Evolutionary conservation across 108 stramenopile species (phyloP).

Genomic region (Fragilariopsis cylindrus): DNA sequence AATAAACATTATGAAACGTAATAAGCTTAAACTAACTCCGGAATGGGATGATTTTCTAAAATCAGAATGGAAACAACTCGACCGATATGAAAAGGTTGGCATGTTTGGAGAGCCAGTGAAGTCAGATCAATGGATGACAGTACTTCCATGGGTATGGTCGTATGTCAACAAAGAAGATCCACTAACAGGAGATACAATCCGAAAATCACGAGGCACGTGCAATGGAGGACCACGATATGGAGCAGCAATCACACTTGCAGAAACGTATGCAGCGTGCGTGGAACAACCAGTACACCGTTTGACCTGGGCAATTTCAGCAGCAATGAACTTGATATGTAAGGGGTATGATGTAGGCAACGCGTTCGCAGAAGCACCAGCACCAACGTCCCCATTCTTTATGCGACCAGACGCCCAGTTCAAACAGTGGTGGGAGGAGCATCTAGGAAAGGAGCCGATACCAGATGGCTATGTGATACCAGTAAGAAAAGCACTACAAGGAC

Average conservation of each 20-base stretch:
- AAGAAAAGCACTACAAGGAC: constrained; percentile 35
- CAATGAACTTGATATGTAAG: constrained; percentile 7
- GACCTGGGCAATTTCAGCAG: constrained; percentile 35
- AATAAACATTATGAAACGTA: constrained; percentile 1
- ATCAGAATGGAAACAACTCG: too few species aligned
- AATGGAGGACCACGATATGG: constrained; percentile 21
- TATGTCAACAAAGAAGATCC: constrained; percentile 8
- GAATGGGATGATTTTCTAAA: not conserved
- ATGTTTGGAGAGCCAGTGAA: too few species aligned
- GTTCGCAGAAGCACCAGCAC: constrained; percentile 37
- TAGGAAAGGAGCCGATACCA: not conserved
- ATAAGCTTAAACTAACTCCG: not conserved
- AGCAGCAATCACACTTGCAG: not conserved
- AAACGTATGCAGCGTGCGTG: constrained; percentile 27
- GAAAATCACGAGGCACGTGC: constrained; percentile 15
- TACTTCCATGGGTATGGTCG: too few species aligned
- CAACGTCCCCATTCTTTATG: constrained; percentile 28
- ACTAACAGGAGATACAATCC: not conserved
- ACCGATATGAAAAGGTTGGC: too few species aligned
- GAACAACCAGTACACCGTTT: constrained; percentile 34
- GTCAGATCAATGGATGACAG: too few species aligned
- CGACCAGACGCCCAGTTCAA: constrained; percentile 28
- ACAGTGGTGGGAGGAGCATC: constrained; percentile 26
- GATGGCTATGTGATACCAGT: constrained; percentile 29
- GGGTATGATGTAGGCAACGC: constrained; percentile 44